phyloP scores from a whole-genome alignment of 1,139 yeast genomes.

The Suhomyces bokatorum region DNA sequence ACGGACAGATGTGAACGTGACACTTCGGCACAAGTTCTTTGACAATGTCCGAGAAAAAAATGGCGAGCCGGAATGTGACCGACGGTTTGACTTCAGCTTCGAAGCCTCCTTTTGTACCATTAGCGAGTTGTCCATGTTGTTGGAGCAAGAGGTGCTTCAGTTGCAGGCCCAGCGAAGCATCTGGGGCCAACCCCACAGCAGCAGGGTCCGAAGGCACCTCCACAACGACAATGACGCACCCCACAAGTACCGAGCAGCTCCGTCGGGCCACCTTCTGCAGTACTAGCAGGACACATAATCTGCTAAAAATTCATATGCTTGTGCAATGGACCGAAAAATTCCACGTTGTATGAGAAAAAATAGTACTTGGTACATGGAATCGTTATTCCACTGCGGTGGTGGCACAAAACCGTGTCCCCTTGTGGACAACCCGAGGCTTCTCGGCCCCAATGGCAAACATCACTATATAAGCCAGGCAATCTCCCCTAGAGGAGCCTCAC shows the following conservation, averaged over 20 bases:
- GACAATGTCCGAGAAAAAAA: slow-evolving; percentile 44
- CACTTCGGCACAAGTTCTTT: slow-evolving; percentile 55
- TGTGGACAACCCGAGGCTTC: slow-evolving; percentile 3
- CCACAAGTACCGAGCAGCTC: not conserved
- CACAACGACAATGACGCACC: not conserved
- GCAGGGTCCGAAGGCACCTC: not conserved
- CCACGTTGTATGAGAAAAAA: not conserved
- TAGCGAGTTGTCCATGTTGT: slow-evolving; percentile 42
- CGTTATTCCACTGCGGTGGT: slow-evolving; percentile 2
- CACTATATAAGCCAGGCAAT: not conserved
- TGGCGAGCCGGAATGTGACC: slow-evolving; percentile 51
- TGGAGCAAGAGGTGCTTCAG: slow-evolving; percentile 46
- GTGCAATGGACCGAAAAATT: slow-evolving; percentile 1
- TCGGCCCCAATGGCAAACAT: not conserved
- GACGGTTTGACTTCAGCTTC: slow-evolving; percentile 60
- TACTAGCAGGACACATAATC: not conserved
- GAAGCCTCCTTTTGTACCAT: slow-evolving; percentile 44
- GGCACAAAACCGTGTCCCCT: slow-evolving; percentile 7
- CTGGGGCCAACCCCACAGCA: too few relatives aligned
- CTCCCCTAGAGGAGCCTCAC: not conserved
- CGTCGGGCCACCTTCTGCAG: not conserved
- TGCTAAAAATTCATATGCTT: slow-evolving; percentile 4
- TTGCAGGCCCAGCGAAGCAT: slow-evolving; percentile 17
- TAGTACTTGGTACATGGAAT: not conserved
- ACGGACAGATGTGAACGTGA: slow-evolving; percentile 50